A percentile compares a stretch with the other conserved stretches of the same genome.
Evolutionary conservation across 805 yeast species (phyloP).

Genomic region (Cyberlindnera euphorbiae): DNA sequence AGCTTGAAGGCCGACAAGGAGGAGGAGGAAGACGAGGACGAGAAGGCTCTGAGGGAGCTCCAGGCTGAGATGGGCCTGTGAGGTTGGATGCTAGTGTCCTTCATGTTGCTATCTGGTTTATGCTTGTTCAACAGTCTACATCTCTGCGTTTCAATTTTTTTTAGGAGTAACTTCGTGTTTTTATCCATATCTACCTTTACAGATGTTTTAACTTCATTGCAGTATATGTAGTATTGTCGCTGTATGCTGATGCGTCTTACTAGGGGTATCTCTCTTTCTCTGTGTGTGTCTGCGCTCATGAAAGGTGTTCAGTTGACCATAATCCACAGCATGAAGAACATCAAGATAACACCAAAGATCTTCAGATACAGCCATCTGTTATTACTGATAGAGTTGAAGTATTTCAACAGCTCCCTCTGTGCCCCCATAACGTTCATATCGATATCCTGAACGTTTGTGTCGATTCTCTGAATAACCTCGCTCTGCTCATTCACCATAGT

Average conservation of each 20-base stretch:
- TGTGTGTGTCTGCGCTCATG: no score
- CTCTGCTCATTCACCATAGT: slow-evolving; percentile 98
- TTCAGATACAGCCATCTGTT: slow-evolving; percentile 90
- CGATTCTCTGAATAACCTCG: slow-evolving; percentile 92
- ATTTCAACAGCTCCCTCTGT: slow-evolving; percentile 86
- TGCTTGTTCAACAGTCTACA: no score
- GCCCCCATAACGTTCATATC: slow-evolving; percentile 88
- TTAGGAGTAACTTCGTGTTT: no score
- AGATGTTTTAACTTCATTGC: no score
- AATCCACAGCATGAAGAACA: slow-evolving; percentile 76
- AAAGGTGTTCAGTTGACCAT: slow-evolving; percentile 60
- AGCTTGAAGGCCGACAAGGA: slow-evolving; percentile 25
- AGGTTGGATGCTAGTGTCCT: slow-evolving; percentile 2
- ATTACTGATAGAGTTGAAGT: slow-evolving; percentile 79
- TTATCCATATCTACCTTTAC: no score
- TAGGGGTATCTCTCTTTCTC: not conserved
- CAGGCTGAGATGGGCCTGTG: slow-evolving; percentile 86
- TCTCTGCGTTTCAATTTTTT: no score
- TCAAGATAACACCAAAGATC: slow-evolving; percentile 80
- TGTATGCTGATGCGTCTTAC: no score
- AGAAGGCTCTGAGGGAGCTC: slow-evolving; percentile 70
- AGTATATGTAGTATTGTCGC: no score
- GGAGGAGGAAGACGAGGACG: slow-evolving; percentile 75
- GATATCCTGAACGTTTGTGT: slow-evolving; percentile 91
- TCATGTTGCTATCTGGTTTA: not conserved